phyloP scores from a whole-genome alignment of 2,329 filamentous ascomycete species.

The Pseudogymnoascus sp. region DNA sequence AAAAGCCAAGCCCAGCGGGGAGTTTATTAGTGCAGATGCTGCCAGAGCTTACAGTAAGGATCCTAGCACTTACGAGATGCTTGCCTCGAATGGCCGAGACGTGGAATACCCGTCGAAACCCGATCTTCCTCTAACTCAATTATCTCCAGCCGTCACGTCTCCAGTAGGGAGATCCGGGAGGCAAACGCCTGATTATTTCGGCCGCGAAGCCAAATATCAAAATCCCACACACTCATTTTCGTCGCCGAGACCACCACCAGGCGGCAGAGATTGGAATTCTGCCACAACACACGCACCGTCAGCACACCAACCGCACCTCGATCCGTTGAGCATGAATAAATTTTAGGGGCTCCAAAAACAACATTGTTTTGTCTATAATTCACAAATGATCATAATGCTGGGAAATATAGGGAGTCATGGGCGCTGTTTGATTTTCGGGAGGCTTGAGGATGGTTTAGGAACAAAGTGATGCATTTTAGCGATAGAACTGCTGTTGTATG shows the following conservation, averaged over 20 bases:
- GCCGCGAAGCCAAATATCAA: slow-evolving; percentile 40
- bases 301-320: slow-evolving; percentile 21
- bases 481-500: slow-evolving; percentile 7
- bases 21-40: slow-evolving; percentile 87
- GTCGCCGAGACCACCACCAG: slow-evolving; percentile 36
- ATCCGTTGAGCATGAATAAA: slow-evolving; percentile 29
- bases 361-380: slow-evolving; percentile 3
- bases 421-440: slow-evolving; percentile 1
- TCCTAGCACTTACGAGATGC: slow-evolving; percentile 74
- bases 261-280: slow-evolving; percentile 23
- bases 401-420: slow-evolving; percentile 8
- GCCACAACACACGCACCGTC: slow-evolving; percentile 23
- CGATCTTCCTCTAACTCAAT: slow-evolving; percentile 24
- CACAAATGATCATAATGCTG: slow-evolving; percentile 8
- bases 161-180: slow-evolving; percentile 24
- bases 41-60: slow-evolving; percentile 51
- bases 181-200: slow-evolving; percentile 35
- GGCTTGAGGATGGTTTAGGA: not conserved
- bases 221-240: slow-evolving; percentile 44
- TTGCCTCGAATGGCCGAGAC: slow-evolving; percentile 47
- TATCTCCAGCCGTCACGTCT: slow-evolving; percentile 20
- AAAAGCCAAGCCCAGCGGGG: slow-evolving; percentile 51
- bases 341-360: slow-evolving; percentile 18
- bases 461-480: slow-evolving; percentile 9
- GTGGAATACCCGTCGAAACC: slow-evolving; percentile 26